Conservation (phyloP, 345 rosid genomes). For the Odontarrhena argentea region DNA sequence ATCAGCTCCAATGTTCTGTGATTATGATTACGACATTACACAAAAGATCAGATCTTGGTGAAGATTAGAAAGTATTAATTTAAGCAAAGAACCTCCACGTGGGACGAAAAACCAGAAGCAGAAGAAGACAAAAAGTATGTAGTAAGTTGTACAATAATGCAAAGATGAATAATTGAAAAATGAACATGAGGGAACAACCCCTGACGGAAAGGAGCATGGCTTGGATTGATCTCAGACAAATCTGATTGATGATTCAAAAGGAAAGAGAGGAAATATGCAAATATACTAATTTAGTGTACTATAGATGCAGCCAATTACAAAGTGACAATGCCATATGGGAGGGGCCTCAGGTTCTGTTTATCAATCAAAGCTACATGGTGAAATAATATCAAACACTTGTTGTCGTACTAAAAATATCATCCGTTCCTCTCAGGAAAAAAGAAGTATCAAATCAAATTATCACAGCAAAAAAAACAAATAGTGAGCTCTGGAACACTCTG, state of each 20-base stretch:
- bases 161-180: slow-evolving; percentile 32
- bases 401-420: slow-evolving; percentile 41
- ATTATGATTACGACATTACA: slow-evolving; percentile 19
- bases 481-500: slow-evolving; percentile 22
- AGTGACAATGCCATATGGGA: slow-evolving; percentile 38
- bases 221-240: slow-evolving; percentile 25
- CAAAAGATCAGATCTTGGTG: slow-evolving; percentile 18
- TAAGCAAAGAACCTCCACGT: slow-evolving; percentile 18
- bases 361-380: slow-evolving; percentile 30
- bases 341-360: slow-evolving; percentile 44
- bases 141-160: slow-evolving; percentile 36
- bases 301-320: slow-evolving; percentile 35
- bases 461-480: slow-evolving; percentile 26
- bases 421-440: slow-evolving; percentile 30
- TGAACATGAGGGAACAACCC: slow-evolving; percentile 40
- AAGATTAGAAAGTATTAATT: not conserved
- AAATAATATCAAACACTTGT: slow-evolving; percentile 28
- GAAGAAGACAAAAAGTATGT: slow-evolving; percentile 31
- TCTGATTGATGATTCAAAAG: slow-evolving; percentile 29
- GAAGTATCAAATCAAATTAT: slow-evolving; percentile 37
- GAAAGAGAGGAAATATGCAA: slow-evolving; percentile 30
- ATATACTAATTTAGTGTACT: slow-evolving; percentile 30
- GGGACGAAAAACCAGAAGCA: slow-evolving; percentile 22
- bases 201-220: slow-evolving; percentile 44
- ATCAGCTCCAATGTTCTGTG: slow-evolving; percentile 87